A percentile compares a stretch with the other conserved stretches of the same genome.
Evolutionary conservation across 306 rosid genomes (phyloP).

Genomic region (Potentilla sterilis): DNA sequence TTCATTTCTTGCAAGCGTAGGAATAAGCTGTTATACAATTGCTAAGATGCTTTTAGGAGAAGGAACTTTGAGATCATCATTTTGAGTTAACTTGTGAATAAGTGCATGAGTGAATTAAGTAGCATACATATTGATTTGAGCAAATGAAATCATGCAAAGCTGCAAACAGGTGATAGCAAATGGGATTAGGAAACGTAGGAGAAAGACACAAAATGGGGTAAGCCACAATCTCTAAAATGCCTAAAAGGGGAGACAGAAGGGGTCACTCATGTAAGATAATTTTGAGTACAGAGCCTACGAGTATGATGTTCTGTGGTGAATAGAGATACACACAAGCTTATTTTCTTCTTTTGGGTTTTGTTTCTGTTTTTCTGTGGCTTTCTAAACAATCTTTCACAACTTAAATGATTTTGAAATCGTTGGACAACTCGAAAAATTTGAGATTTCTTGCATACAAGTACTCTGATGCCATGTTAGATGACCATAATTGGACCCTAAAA

Average conservation of each 20-base stretch:
- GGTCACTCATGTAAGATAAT: slow-evolving; percentile 11
- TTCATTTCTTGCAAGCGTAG: neutral
- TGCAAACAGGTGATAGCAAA: neutral
- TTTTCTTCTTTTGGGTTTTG: neutral
- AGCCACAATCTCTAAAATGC: slow-evolving; percentile 15
- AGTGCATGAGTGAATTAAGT: neutral
- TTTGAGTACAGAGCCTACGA: slow-evolving; percentile 15
- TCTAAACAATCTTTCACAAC: neutral
- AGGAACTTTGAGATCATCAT: neutral
- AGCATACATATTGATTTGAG: neutral
- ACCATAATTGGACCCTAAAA: neutral
- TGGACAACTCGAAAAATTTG: neutral
- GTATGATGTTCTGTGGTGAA: slow-evolving; percentile 4
- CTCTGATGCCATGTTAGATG: neutral
- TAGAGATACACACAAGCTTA: neutral
- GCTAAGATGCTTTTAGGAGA: neutral
- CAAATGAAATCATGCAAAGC: neutral
- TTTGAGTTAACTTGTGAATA: neutral
- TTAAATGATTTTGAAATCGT: neutral
- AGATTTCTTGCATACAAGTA: neutral
- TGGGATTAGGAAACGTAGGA: neutral
- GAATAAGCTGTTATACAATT: neutral
- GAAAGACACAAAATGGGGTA: slow-evolving; percentile 14
- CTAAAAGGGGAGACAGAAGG: slow-evolving; percentile 22
- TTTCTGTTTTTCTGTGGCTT: neutral